Conservation (phyloP, 805 yeast genomes). For the Monosporozyma solicola region DNA sequence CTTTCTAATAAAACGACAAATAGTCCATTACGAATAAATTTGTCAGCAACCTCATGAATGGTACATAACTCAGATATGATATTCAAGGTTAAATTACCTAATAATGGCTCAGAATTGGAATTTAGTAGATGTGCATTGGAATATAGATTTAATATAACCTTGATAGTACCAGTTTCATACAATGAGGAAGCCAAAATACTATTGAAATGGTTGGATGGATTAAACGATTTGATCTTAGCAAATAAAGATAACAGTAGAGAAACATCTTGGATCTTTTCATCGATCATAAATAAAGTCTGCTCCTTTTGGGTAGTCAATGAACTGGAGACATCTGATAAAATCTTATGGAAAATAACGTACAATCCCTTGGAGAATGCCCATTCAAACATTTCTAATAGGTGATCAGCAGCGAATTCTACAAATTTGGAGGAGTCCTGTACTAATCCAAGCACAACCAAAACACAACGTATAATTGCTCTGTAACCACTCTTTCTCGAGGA, state of each 20-base stretch:
- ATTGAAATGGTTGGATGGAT: conserved; percentile 40
- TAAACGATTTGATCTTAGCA: conserved; percentile 44
- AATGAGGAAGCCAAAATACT: conserved; percentile 44
- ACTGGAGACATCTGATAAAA: conserved; percentile 45
- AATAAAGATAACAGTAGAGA: conserved; percentile 54
- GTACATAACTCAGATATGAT: conserved; percentile 62
- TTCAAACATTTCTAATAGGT: conserved; percentile 50
- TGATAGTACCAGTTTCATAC: conserved; percentile 50
- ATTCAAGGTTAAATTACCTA: conserved; percentile 63
- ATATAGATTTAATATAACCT: conserved; percentile 54
- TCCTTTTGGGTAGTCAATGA: conserved; percentile 22
- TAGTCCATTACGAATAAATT: conserved; percentile 53
- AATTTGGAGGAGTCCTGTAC: conserved; percentile 32
- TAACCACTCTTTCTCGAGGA: conserved; percentile 36
- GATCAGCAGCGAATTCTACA: conserved; percentile 40
- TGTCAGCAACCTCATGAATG: conserved; percentile 55
- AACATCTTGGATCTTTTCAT: conserved; percentile 50
- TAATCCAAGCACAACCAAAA: conserved; percentile 40
- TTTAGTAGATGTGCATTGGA: conserved; percentile 56
- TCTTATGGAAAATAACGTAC: conserved; percentile 46
- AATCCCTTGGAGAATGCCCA: conserved; percentile 58
- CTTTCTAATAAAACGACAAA: conserved; percentile 64
- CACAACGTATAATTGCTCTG: conserved; percentile 52
- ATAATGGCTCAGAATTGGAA: conserved; percentile 52
- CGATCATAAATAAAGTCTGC: not conserved